A percentile compares a stretch with the other conserved stretches of the same genome.
phyloP scores from a whole-genome alignment of 208 protist genomes.

The Leishmania major region DNA sequence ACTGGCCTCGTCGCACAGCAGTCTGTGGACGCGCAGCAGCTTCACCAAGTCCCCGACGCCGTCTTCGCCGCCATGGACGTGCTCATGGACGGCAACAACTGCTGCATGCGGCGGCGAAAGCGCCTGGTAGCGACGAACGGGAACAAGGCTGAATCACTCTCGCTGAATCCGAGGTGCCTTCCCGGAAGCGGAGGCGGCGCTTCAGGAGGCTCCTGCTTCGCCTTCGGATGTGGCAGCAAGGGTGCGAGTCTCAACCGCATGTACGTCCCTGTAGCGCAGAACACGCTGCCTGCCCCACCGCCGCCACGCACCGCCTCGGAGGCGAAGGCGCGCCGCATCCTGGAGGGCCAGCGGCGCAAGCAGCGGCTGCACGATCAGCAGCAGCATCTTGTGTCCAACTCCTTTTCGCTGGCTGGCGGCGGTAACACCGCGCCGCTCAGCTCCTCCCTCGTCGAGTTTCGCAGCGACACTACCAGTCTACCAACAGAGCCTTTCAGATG shows the following conservation, averaged over 20 bases:
- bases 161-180: background rate
- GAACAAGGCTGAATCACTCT: background rate
- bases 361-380: background rate
- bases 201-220: constrained; percentile 1
- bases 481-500: background rate
- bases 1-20: constrained; percentile 20
- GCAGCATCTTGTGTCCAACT: background rate
- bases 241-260: background rate
- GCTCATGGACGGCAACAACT: constrained; percentile 76
- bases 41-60: constrained; percentile 18
- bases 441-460: background rate
- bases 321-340: constrained; percentile 28
- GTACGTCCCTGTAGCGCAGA: background rate
- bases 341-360: constrained; percentile 17
- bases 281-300: constrained; percentile 7
- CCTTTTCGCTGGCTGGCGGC: background rate
- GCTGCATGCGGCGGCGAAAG: constrained; percentile 49
- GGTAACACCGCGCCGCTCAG: background rate
- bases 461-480: background rate
- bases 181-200: background rate
- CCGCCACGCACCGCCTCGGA: constrained; percentile 21
- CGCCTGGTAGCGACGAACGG: constrained; percentile 1
- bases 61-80: constrained; percentile 63
- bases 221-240: constrained; percentile 1
- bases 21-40: constrained; percentile 24